Percentiles rank a stretch among this genome's conserved stretches.
Evolutionary conservation across 148 eudicot genomes (phyloP).

Genomic region (Vaccinium macrocarpon): DNA sequence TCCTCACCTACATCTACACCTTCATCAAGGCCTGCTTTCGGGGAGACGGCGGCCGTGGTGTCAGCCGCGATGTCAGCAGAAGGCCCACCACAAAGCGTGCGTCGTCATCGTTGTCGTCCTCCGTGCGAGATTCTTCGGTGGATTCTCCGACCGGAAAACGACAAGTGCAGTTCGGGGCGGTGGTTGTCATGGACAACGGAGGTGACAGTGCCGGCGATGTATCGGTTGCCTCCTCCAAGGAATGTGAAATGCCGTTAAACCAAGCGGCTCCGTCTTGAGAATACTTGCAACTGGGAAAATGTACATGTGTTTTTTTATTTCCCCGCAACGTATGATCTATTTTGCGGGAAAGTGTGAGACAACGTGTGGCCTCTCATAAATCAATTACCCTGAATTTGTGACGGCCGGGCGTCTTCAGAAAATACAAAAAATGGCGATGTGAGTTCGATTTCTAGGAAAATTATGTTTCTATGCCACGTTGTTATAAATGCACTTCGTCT

Average conservation of each 20-base stretch:
- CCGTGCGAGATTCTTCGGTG: background rate
- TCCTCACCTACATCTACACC: constrained; percentile 31
- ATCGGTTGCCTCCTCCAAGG: constrained; percentile 7
- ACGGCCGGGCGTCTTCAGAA: background rate
- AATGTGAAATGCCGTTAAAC: constrained; percentile 13
- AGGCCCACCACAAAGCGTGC: background rate
- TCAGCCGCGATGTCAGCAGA: too few relatives aligned
- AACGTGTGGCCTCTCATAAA: background rate
- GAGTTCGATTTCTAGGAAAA: background rate
- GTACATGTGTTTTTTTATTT: background rate
- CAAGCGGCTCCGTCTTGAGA: constrained; percentile 3
- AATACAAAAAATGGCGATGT: background rate
- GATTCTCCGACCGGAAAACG: background rate
- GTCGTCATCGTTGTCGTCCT: background rate
- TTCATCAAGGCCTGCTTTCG: constrained; percentile 25
- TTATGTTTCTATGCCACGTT: background rate
- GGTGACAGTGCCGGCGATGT: background rate
- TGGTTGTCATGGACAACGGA: constrained; percentile 13
- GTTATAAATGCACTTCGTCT: background rate
- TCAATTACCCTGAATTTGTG: background rate
- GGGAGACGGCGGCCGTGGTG: background rate
- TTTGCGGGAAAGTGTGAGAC: background rate
- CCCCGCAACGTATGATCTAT: background rate
- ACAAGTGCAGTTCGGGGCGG: constrained; percentile 13
- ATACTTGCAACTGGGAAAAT: background rate